Conservation (phyloP, 2,329 filamentous ascomycete species). For the Colletotrichum sansevieriae region DNA sequence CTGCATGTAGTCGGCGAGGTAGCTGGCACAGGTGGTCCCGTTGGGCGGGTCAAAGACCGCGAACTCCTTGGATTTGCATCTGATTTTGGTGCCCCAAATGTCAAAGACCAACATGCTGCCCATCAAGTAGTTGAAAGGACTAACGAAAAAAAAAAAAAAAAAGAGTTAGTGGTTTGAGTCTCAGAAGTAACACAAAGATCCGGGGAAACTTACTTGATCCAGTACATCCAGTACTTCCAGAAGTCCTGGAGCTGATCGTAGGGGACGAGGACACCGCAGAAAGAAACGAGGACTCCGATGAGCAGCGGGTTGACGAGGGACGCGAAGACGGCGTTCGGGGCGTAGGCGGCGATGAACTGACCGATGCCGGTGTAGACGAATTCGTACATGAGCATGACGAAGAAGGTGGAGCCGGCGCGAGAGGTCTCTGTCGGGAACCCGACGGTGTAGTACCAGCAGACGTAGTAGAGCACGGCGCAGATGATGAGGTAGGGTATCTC, state of each 20-base stretch:
- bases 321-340: slow-evolving; percentile 71
- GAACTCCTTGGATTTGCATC: slow-evolving; percentile 62
- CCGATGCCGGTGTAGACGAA: slow-evolving; percentile 72
- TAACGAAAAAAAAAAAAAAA: slow-evolving; percentile 42
- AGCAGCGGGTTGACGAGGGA: slow-evolving; percentile 69
- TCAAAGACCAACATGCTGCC: slow-evolving; percentile 66
- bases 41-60: slow-evolving; percentile 64
- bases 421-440: slow-evolving; percentile 60
- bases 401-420: slow-evolving; percentile 65
- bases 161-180: background rate
- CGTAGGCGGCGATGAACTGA: slow-evolving; percentile 73
- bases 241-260: slow-evolving; percentile 73
- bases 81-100: slow-evolving; percentile 60
- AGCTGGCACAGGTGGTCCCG: slow-evolving; percentile 68
- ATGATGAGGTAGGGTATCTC: slow-evolving; percentile 61
- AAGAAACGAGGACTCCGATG: slow-evolving; percentile 72
- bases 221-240: slow-evolving; percentile 71
- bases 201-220: background rate
- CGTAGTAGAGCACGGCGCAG: slow-evolving; percentile 61
- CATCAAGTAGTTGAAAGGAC: slow-evolving; percentile 74
- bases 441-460: slow-evolving; percentile 71
- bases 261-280: slow-evolving; percentile 82
- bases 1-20: slow-evolving; percentile 65
- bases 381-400: slow-evolving; percentile 70
- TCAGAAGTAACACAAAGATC: background rate